Base-by-base conservation (phyloP, 805 yeast species). In the Yarrowia alimentaria region DNA sequence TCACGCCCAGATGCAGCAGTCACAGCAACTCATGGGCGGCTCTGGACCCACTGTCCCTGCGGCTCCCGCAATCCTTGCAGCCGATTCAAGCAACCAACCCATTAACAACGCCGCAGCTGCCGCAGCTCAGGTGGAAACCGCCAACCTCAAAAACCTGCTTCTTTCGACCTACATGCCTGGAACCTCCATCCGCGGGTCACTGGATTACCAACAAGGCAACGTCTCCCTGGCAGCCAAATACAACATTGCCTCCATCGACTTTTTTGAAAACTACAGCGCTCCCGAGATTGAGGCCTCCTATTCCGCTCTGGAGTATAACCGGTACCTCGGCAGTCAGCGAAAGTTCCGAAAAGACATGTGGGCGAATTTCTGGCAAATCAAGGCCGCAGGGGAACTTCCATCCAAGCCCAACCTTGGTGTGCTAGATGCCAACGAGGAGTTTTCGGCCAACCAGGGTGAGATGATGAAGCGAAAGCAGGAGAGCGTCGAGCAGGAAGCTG, bases 301-400 rank as follows among this genome's bases (percentile, higher is more conserved):
- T 14, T 26, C 56, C 21, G 62, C 57, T 10, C 32, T 56, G 17
- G 61, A 59, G 47, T 64, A 60, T 53, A 57, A 59, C 48, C 56
- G 57, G 43, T 63, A 56, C 35, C 43, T 68, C 14, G 59, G 58
- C 22, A 31, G 18, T n/a, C 59, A 57, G 52, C 61, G 71, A n/a
- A 29, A 38, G n/a, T 47, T 48, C 32, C 60, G 72, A 18, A 47
- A 54, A 14, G 48, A 53, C 34, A 53, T 56, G 51, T 68, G 71
- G 71, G 51, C 56, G 19, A 52, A 54, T 22, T 68, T 58, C 57
- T 68, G 72, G 72, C 32, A 34, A 19, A 48, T 40, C 14, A 55
- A 43, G 37, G 24, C 28, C 22, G 50, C 50, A 3, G 50, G 50
- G 3, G 50, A 43, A 6, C 37, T 43, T 28, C 50, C 50, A 3